A percentile compares a stretch with the other conserved stretches of the same genome.
phyloP scores from a whole-genome alignment of 2,329 filamentous ascomycete genomes.

The Aureobasidium lini region DNA sequence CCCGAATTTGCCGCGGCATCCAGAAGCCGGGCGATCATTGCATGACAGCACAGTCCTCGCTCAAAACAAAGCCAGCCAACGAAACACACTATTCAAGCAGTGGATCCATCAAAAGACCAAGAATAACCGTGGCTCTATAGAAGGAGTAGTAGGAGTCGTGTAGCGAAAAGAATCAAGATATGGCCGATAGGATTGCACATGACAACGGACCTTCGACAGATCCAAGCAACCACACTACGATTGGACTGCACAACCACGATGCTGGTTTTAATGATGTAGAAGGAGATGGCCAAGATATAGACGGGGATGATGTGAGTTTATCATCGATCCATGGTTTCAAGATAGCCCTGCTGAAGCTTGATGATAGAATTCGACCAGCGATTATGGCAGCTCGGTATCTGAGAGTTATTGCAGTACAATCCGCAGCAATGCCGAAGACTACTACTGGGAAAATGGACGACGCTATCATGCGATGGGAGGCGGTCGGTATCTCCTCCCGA shows the following conservation, averaged over 20 bases:
- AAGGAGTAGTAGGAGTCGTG: neutral
- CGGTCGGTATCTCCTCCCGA: constrained; percentile 14
- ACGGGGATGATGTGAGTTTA: neutral
- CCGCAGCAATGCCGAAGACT: constrained; percentile 13
- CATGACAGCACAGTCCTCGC: neutral
- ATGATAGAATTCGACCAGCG: neutral
- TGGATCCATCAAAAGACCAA: no score
- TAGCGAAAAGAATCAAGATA: neutral
- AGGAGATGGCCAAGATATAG: neutral
- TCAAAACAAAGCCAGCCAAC: neutral
- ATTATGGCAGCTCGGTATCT: neutral
- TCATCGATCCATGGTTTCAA: neutral
- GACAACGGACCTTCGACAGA: neutral
- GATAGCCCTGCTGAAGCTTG: neutral
- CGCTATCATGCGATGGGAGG: constrained; percentile 22
- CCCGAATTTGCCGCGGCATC: neutral
- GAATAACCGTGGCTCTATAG: no score
- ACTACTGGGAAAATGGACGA: constrained; percentile 19
- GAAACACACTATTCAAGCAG: no score
- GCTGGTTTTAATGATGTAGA: neutral
- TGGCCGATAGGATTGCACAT: neutral
- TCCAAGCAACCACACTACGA: neutral
- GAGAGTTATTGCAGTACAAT: constrained; percentile 12
- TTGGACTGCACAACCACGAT: neutral
- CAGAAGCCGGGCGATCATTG: neutral